phyloP scores from a whole-genome alignment of 2,329 filamentous ascomycete species.

The Verticillium longisporum region DNA sequence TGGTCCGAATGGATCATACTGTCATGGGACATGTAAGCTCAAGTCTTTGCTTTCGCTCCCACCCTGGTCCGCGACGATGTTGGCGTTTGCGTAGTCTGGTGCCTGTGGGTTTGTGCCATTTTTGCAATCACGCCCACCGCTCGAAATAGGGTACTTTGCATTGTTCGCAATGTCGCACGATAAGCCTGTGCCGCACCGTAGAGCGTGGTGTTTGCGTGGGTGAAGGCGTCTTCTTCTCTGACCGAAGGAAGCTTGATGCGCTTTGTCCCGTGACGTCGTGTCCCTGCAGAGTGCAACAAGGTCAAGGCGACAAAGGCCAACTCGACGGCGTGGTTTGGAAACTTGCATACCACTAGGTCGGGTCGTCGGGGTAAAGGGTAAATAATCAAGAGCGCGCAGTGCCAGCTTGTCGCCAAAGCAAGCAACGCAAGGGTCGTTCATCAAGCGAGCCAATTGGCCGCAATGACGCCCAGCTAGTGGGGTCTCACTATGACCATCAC shows the following conservation, averaged over 20 bases:
- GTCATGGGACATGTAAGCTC: background rate
- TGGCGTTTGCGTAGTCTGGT: too few relatives aligned
- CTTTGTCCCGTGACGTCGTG: background rate
- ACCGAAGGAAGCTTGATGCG: background rate
- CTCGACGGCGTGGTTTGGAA: background rate
- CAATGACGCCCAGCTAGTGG: background rate
- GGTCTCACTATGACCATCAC: background rate
- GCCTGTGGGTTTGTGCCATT: too few relatives aligned
- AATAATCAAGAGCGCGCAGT: background rate
- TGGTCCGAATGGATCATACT: background rate
- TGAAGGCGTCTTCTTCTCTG: too few relatives aligned
- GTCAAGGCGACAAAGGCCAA: background rate
- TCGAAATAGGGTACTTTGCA: too few relatives aligned
- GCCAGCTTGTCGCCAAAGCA: background rate
- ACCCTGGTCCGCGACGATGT: too few relatives aligned
- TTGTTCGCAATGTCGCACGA: too few relatives aligned
- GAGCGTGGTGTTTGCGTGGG: too few relatives aligned
- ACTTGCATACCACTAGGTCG: background rate
- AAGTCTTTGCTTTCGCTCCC: too few relatives aligned
- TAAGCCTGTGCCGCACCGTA: too few relatives aligned
- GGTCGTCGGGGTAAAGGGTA: background rate
- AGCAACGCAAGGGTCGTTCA: background rate
- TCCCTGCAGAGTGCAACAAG: background rate
- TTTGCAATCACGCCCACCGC: too few relatives aligned
- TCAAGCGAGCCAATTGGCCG: background rate